Evolutionary conservation across 2,329 filamentous ascomycete genomes (phyloP).

Genomic region (Clonostachys rosea): DNA sequence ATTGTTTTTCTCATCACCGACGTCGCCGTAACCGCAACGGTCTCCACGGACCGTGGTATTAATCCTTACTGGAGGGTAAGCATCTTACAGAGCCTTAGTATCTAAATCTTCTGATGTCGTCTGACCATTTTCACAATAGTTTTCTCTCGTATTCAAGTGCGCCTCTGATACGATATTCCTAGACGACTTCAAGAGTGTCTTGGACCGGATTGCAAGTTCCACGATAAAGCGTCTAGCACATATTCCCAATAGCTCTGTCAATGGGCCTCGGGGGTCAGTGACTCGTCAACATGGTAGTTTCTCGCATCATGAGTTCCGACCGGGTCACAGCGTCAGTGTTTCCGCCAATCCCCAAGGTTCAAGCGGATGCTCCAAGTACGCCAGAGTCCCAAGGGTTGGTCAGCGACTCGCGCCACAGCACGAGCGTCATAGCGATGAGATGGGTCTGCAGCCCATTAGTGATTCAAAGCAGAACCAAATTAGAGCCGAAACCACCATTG

Average conservation of each 20-base stretch:
- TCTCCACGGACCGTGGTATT: slow-evolving; percentile 5
- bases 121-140: not conserved
- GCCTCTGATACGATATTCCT: slow-evolving; percentile 9
- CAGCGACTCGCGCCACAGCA: no score
- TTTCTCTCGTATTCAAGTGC: slow-evolving; percentile 10
- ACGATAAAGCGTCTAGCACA: slow-evolving; percentile 1
- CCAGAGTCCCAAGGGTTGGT: no score
- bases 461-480: not conserved
- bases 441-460: no score
- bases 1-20: slow-evolving; percentile 6
- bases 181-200: slow-evolving; percentile 9
- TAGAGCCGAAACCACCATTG: slow-evolving; percentile 1
- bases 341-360: no score
- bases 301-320: no score
- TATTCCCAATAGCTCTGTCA: not conserved
- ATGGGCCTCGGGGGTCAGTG: no score
- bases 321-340: no score
- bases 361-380: no score
- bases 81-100: not conserved
- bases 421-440: no score
- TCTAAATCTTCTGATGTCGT: not conserved
- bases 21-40: slow-evolving; percentile 1
- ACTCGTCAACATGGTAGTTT: no score
- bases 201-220: slow-evolving; percentile 6
- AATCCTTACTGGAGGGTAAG: slow-evolving; percentile 9